Evolutionary conservation across 805 yeast species (phyloP).

Genomic region (Sungouiozyma ichnusensis): DNA sequence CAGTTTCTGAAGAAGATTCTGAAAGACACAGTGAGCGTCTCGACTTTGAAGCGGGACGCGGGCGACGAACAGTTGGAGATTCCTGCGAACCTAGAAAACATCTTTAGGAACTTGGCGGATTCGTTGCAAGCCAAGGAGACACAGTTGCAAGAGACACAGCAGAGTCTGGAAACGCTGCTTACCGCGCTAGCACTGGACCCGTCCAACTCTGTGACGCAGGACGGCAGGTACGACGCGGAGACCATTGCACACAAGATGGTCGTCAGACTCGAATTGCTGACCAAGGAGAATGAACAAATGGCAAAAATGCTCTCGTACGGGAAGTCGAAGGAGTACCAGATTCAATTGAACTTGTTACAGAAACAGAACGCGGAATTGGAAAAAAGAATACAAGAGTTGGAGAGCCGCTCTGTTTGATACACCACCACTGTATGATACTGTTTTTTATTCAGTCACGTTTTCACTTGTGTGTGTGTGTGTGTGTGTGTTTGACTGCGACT

Average conservation of each 20-base stretch:
- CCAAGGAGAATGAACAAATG: constrained; percentile 60
- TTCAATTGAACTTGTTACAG: constrained; percentile 54
- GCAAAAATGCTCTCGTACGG: constrained; percentile 65
- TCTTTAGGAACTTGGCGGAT: constrained; percentile 40
- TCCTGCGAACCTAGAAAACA: constrained; percentile 36
- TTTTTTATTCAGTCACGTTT: too few relatives aligned
- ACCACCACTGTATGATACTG: too few relatives aligned
- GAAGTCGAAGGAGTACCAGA: constrained; percentile 58
- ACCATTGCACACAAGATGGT: constrained; percentile 67
- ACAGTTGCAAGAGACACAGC: constrained; percentile 53
- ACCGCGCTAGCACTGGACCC: constrained; percentile 48
- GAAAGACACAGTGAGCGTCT: constrained; percentile 17
- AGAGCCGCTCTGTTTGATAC: too few relatives aligned
- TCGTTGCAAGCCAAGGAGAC: constrained; percentile 36
- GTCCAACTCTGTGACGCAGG: constrained; percentile 34
- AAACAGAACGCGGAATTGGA: constrained; percentile 40
- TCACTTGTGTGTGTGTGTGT: too few relatives aligned
- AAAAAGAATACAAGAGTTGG: constrained; percentile 11
- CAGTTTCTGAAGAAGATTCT: constrained; percentile 26
- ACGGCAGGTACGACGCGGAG: constrained; percentile 62
- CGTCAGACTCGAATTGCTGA: constrained; percentile 46
- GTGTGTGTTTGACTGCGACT: too few relatives aligned
- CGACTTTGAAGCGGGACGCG: neutral
- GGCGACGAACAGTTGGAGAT: constrained; percentile 19
- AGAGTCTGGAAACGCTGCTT: constrained; percentile 50